A percentile compares a stretch with the other conserved stretches of the same genome.
These are phyloP conservation scores for Huntiella bhutanensis DNA, from an alignment of 2,329 filamentous ascomycete genomes.

Conservation along the genomic window DNA sequence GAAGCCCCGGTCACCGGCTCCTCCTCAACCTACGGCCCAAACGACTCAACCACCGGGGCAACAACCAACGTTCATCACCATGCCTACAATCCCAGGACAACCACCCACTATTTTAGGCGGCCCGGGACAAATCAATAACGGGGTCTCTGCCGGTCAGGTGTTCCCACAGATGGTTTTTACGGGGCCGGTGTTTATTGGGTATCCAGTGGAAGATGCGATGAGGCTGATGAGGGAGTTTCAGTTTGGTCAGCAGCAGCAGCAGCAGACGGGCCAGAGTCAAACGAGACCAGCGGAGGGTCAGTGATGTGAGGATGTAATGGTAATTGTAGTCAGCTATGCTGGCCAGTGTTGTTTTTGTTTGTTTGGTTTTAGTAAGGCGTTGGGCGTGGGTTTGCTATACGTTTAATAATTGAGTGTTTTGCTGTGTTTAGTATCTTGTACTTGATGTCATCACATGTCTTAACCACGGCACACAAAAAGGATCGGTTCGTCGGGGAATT, in stretches of 20 bases:
- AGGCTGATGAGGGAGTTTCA: slow-evolving; percentile 48
- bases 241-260: slow-evolving; percentile 1
- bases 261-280: background rate
- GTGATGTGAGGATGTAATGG: too few species aligned
- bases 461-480: too few species aligned
- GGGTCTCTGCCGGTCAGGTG: background rate
- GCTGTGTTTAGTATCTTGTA: too few species aligned
- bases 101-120: slow-evolving; percentile 10
- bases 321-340: too few species aligned
- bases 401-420: too few species aligned
- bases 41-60: background rate
- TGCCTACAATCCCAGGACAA: slow-evolving; percentile 17
- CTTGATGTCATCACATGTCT: too few species aligned
- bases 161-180: slow-evolving; percentile 66
- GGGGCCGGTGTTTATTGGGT: slow-evolving; percentile 86
- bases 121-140: background rate
- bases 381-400: too few species aligned
- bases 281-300: too few species aligned
- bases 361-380: too few species aligned
- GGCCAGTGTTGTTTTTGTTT: too few species aligned
- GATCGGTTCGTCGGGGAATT: too few species aligned
- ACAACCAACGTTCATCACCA: slow-evolving; percentile 35
- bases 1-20: slow-evolving; percentile 14
- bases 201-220: slow-evolving; percentile 66
- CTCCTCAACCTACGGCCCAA: slow-evolving; percentile 2